phyloP scores from a whole-genome alignment of 2,329 filamentous ascomycete genomes.

The Thelonectria discophora region DNA sequence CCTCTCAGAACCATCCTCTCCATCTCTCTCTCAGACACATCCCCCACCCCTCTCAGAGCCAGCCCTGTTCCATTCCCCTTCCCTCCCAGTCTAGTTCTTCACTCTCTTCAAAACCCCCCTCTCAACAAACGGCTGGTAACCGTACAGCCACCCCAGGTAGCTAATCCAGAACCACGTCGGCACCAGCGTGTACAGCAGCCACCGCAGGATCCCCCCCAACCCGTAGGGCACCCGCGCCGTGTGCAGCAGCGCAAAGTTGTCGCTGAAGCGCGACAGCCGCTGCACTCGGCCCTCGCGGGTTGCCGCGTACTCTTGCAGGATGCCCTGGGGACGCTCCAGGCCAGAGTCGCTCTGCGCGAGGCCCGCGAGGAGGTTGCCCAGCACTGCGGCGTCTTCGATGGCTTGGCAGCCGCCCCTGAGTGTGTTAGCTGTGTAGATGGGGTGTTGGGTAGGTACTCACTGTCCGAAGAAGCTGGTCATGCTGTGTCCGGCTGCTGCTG shows the following conservation, averaged over 20 bases:
- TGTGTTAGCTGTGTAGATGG: neutral
- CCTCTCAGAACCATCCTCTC: too few species aligned
- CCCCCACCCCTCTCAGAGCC: too few species aligned
- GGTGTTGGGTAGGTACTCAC: constrained; percentile 7
- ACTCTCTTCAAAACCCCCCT: constrained; percentile 15
- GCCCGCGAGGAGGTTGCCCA: constrained; percentile 19
- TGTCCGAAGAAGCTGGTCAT: constrained; percentile 26
- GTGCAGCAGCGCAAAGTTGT: constrained; percentile 22
- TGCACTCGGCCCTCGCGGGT: constrained; percentile 15
- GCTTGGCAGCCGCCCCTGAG: constrained; percentile 17
- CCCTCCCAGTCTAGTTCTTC: too few species aligned
- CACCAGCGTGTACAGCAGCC: constrained; percentile 21
- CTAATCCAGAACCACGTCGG: constrained; percentile 24
- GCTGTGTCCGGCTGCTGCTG: constrained; percentile 16
- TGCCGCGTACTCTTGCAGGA: constrained; percentile 14
- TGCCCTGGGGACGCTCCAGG: constrained; percentile 11
- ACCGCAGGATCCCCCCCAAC: constrained; percentile 16
- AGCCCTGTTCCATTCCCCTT: neutral
- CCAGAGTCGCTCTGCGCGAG: neutral
- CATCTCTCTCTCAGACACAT: too few species aligned
- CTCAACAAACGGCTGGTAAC: constrained; percentile 20
- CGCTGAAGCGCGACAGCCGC: constrained; percentile 18
- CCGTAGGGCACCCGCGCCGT: constrained; percentile 20
- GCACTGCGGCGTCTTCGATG: constrained; percentile 21
- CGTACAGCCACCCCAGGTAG: constrained; percentile 20